Conservation (phyloP, 768 basidiomycete species). For the Boletus patriciae region DNA sequence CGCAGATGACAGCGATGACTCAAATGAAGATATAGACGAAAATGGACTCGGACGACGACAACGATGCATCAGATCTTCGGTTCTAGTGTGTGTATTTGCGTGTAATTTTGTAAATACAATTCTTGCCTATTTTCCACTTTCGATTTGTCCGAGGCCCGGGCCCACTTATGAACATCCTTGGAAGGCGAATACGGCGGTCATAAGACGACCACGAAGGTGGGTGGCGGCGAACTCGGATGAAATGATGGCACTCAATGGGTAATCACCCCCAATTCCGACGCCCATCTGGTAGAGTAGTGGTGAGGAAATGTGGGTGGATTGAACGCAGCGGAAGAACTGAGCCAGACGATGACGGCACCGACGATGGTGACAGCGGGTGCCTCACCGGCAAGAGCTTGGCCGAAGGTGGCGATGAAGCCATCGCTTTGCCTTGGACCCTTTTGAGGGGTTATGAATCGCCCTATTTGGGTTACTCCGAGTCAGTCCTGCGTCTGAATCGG, state of each 20-base stretch:
- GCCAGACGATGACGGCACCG: conserved; percentile 80
- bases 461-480: background rate
- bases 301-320: background rate
- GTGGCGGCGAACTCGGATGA: conserved; percentile 86
- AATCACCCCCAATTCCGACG: conserved; percentile 86
- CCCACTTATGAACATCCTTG: too few species aligned
- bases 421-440: too few species aligned
- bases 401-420: conserved; percentile 73
- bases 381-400: conserved; percentile 70
- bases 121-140: too few species aligned
- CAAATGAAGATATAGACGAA: too few species aligned
- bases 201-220: conserved; percentile 76
- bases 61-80: too few species aligned
- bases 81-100: too few species aligned
- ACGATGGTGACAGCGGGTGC: conserved; percentile 69
- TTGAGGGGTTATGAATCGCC: too few species aligned
- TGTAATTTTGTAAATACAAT: too few species aligned
- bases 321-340: conserved; percentile 23
- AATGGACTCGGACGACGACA: too few species aligned
- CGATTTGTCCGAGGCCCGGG: too few species aligned
- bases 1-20: too few species aligned
- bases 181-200: conserved; percentile 83
- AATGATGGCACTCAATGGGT: conserved; percentile 83
- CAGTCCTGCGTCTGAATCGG: background rate
- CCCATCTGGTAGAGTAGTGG: conserved; percentile 50